Evolutionary conservation across 163 green algal genomes (phyloP).

Genomic region (Scenedesmus sp.): DNA sequence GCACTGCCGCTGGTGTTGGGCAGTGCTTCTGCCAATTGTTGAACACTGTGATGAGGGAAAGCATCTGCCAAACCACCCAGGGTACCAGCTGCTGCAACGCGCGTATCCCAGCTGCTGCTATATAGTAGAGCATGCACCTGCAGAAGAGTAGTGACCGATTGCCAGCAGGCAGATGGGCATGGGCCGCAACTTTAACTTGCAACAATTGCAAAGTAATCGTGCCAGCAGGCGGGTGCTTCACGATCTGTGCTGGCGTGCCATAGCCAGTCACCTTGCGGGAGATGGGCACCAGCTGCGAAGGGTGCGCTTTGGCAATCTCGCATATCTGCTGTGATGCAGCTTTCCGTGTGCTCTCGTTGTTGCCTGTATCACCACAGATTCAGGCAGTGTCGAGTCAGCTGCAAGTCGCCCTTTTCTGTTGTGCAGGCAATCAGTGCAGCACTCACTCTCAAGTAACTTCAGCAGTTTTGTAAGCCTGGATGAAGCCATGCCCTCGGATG

Average conservation of each 20-base stretch:
- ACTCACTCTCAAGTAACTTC: conserved; percentile 84
- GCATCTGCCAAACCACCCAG: conserved; percentile 81
- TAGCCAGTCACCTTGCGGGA: conserved; percentile 69
- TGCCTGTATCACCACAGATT: conserved; percentile 61
- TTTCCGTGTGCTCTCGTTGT: conserved; percentile 72
- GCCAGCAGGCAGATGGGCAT: background rate
- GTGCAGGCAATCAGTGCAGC: background rate
- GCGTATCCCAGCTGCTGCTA: conserved; percentile 83
- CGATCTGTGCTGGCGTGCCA: background rate
- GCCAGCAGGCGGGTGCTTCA: background rate
- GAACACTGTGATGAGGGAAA: conserved; percentile 72
- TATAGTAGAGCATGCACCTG: conserved; percentile 75
- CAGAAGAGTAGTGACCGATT: background rate
- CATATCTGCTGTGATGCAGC: conserved; percentile 85
- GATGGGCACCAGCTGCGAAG: conserved; percentile 81
- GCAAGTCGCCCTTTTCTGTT: background rate
- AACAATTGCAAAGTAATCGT: no score
- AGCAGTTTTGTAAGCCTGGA: conserved; percentile 83
- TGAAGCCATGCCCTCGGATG: background rate
- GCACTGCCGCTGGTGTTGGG: background rate
- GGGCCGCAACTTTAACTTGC: background rate
- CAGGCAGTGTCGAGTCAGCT: background rate
- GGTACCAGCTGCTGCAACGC: conserved; percentile 80
- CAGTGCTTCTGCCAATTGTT: conserved; percentile 59
- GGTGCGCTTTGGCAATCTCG: conserved; percentile 78